A percentile compares a stretch with the other conserved stretches of the same genome.
These are phyloP conservation scores for Fragaria ananassa DNA, from an alignment of 306 rosid genomes.

Conservation along the genomic window DNA sequence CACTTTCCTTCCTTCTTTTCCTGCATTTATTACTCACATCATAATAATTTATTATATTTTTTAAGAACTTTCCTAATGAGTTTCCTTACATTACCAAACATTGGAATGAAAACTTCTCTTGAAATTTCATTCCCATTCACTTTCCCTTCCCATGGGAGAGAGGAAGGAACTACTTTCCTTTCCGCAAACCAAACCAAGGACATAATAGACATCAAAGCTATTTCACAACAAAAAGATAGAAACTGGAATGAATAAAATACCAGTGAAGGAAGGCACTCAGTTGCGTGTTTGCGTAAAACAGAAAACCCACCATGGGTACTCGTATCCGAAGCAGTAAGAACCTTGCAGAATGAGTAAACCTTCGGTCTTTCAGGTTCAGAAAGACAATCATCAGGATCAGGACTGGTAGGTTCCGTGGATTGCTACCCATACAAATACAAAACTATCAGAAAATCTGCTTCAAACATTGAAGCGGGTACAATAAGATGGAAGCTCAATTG, in stretches of 20 bases:
- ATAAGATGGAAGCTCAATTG: constrained; percentile 17
- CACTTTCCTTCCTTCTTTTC: too few relatives aligned
- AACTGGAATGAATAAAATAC: constrained; percentile 32
- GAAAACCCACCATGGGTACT: constrained; percentile 99
- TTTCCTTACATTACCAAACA: too few relatives aligned
- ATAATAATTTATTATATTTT: too few relatives aligned
- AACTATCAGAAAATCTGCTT: not conserved
- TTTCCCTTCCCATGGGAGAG: too few relatives aligned
- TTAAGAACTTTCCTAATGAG: too few relatives aligned
- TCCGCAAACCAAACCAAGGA: not conserved
- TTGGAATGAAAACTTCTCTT: too few relatives aligned
- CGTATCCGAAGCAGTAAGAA: constrained; percentile 88
- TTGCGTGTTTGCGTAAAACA: constrained; percentile 88
- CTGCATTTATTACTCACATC: too few relatives aligned
- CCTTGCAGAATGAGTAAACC: constrained; percentile 72
- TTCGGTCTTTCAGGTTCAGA: constrained; percentile 43
- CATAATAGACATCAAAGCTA: not conserved
- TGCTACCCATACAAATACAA: constrained; percentile 47
- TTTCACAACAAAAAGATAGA: not conserved
- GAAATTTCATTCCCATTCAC: too few relatives aligned
- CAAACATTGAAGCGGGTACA: constrained; percentile 10
- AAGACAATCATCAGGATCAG: constrained; percentile 54
- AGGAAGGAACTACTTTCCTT: too few relatives aligned
- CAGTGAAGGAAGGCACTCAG: constrained; percentile 88
- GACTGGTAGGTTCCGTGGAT: constrained; percentile 49